These are phyloP conservation scores for Pichia sp. DNA, from an alignment of 1,139 yeast species.

Conservation along the genomic window DNA sequence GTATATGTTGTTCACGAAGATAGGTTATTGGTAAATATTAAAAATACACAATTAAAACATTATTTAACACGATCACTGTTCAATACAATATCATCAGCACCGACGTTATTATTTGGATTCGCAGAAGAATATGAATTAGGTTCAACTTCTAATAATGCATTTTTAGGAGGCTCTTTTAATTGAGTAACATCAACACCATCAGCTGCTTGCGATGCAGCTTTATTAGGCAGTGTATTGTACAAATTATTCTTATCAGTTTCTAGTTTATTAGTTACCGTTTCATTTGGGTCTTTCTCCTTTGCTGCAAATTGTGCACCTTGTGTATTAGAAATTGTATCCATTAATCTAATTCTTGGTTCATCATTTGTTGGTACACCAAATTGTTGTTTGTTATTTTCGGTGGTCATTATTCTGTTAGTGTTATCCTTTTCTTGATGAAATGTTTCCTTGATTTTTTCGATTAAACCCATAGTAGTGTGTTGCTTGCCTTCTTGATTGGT, in stretches of 20 bases:
- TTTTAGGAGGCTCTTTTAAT: constrained; percentile 4
- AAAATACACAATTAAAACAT: too few species aligned
- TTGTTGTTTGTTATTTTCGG: constrained; percentile 15
- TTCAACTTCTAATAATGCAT: constrained; percentile 8
- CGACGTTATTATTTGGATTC: background rate
- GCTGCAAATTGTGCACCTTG: constrained; percentile 10
- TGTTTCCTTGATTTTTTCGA: constrained; percentile 8
- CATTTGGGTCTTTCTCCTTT: background rate
- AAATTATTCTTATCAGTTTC: constrained; percentile 2
- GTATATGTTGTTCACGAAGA: too few species aligned
- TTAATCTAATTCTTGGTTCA: constrained; percentile 14
- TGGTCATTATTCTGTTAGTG: constrained; percentile 10
- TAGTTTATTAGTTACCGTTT: background rate
- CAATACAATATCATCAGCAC: background rate
- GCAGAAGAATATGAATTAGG: constrained; percentile 9
- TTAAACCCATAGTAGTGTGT: constrained; percentile 8
- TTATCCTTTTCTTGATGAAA: constrained; percentile 3
- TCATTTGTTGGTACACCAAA: constrained; percentile 9
- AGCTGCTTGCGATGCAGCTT: constrained; percentile 6
- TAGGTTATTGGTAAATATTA: too few species aligned
- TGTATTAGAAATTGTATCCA: constrained; percentile 15
- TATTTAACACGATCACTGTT: constrained; percentile 11
- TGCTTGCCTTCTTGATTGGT: background rate
- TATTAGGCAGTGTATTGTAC: constrained; percentile 10
- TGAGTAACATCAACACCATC: constrained; percentile 1